phyloP scores from a whole-genome alignment of 176 grass and related monocot genomes.

The Canna indica region DNA sequence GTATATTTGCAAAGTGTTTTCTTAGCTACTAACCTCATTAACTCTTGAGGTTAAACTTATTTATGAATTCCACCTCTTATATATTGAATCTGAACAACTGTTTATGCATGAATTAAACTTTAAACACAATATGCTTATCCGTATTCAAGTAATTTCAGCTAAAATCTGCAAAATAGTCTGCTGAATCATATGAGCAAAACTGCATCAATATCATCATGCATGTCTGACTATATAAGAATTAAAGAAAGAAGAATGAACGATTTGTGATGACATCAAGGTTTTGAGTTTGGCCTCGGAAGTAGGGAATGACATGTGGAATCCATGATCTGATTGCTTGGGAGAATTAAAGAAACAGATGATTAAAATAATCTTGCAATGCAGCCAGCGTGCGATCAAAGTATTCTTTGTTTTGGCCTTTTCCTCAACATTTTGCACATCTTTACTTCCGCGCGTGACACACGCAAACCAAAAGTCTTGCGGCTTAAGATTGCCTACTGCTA shows the following conservation, averaged over 20 bases:
- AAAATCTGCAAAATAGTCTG: no score
- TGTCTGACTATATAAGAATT: no score
- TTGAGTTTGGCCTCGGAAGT: background rate
- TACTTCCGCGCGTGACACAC: background rate
- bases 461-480: background rate
- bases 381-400: conserved; percentile 3
- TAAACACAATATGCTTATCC: no score
- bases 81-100: no score
- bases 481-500: background rate
- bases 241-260: background rate
- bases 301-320: background rate
- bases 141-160: no score
- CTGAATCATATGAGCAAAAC: no score
- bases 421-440: background rate
- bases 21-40: no score
- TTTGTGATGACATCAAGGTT: background rate
- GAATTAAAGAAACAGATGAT: background rate
- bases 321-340: background rate
- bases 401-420: background rate
- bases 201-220: no score
- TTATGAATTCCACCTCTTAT: no score
- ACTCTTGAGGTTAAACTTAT: no score
- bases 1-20: no score
- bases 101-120: no score
- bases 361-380: background rate